phyloP scores from a whole-genome alignment of 2,329 filamentous ascomycete genomes.

The Xylaria sp. region DNA sequence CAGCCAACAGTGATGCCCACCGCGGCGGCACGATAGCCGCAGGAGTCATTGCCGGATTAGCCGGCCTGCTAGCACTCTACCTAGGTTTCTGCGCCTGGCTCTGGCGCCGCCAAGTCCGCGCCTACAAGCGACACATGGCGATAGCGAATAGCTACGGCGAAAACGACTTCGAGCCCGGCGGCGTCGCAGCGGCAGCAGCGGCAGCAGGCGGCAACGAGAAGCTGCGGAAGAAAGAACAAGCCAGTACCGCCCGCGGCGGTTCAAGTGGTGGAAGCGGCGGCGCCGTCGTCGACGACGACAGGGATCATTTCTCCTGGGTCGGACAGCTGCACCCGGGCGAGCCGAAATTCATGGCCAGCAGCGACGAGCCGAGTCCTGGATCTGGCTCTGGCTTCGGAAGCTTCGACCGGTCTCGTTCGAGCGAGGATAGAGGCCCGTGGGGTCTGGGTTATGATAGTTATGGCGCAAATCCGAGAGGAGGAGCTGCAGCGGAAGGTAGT shows the following conservation, averaged over 20 bases:
- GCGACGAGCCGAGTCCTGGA: constrained; percentile 43
- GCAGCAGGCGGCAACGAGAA: constrained; percentile 40
- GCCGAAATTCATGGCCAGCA: constrained; percentile 36
- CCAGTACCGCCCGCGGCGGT: constrained; percentile 6
- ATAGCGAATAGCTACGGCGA: constrained; percentile 67
- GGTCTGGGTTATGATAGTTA: constrained; percentile 39
- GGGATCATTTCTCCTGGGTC: constrained; percentile 48
- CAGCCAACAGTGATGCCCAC: constrained; percentile 6
- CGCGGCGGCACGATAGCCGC: constrained; percentile 57
- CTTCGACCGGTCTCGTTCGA: constrained; percentile 38
- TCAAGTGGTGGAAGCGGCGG: constrained; percentile 25
- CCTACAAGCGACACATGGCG: constrained; percentile 77
- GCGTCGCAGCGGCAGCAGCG: constrained; percentile 2
- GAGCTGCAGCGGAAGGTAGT: constrained; percentile 35
- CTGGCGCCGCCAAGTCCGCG: constrained; percentile 75
- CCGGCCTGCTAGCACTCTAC: constrained; percentile 71
- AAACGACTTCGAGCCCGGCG: constrained; percentile 22
- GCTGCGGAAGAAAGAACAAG: constrained; percentile 42
- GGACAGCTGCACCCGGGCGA: constrained; percentile 42
- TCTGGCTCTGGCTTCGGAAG: constrained; percentile 35
- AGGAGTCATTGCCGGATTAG: constrained; percentile 71
- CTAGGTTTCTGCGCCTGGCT: constrained; percentile 78
- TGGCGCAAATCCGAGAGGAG: background rate
- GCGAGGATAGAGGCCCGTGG: constrained; percentile 47
- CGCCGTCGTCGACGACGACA: constrained; percentile 13